Evolutionary conservation across 2,329 filamentous ascomycete genomes (phyloP), one percentile per base, ranked within the genome.

Genomic region (Chrysosporium queenslandicum): DNA sequence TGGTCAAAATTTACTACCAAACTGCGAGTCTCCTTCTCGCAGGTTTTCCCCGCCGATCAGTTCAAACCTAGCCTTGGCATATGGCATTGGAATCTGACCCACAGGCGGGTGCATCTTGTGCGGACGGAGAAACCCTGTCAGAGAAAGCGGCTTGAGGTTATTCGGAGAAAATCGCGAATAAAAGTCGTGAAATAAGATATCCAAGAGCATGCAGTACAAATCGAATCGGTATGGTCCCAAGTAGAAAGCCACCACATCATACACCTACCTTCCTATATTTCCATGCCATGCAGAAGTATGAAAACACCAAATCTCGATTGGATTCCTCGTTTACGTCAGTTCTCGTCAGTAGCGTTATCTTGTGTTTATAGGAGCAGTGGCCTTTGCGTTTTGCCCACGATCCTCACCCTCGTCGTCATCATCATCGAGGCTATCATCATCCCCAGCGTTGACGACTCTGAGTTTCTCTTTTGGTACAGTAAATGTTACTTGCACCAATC

Each of bases 381-480:
- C 32, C 7, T 39, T 53, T 37, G 39, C 20, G n/a, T 36, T 16
- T 18, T 27, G 50, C 40, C 18, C 34, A n/a, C 50, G 21, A 46
- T 34, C 34, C 41, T 53, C 41, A 34, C 40, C 48, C 12, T 56
- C 48, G 21, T 54, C 51, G 53, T 58, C 54, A 18, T 58, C 54
- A 18, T 59, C 57, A 46, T 62, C 61, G 43, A 67, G 66, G 51
- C 63, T 55, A 54, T 70, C 67, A 2, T 62, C 58, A n/a, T 61
- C 63, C 3, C 65, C 85, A 47, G 80, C 83, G 66, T 97, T 97
- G 18, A 96, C 91, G n/a, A 97, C 89, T 23, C 91, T 74, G 57
- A 97, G 70, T 60, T 82, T 81, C 67, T 91, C 85, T 66, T 85
- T 88, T 2, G 92, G 91, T 55, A 96, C 88, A 0, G 91, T 96